Evolutionary conservation across 176 grass and related monocot genomes (phyloP), one percentile per base, ranked within the genome.

Genomic region (Triticum turgidum): DNA sequence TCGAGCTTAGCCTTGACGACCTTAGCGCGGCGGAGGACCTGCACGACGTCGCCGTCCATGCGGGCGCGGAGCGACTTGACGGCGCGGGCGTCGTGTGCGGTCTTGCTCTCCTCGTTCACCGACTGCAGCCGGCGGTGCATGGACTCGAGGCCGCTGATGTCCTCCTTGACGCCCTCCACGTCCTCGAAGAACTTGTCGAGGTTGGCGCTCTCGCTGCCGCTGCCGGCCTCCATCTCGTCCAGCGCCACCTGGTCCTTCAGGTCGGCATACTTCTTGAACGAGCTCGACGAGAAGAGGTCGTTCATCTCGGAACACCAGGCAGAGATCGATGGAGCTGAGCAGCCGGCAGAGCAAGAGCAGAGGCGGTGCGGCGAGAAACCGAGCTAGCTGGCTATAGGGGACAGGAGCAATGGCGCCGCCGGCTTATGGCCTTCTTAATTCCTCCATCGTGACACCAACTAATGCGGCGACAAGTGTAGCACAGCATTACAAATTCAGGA

Each of bases 181-280:
- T 98, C 96, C 81, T 95, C 89, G 81, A 98, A 97, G 89, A 93
- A 97, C 64, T 39, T 86, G 54, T 94, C 89, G 7, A 97, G 79
- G 77, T 95, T 80, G 4, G 80, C 83, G 17, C 47, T 72, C 45
- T 75, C 70, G 8, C 41, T 62, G 41, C 5, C 62, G 37, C 18
- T 76, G 49, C 89, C 93, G 29, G 45, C 77, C 77, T 93, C 89
- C 77, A 92, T 87, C 9, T 90, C 88, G 86, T 98, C 93, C 67
- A 92, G 51, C 70, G 63, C 86, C 18, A 64, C 90, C 86, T 95
- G 96, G 14, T 90, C 83, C 86, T 91, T 97, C 61, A 92, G 89
- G 90, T 94, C 92, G 1, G 96, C 82, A 71, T 98, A 98, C 88
- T 86, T 91, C 86, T 95, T 95, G 90, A 98, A 98, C 61, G 93